Conservation (phyloP, 2,329 filamentous ascomycete species). For the Magnaporthales sp. region DNA sequence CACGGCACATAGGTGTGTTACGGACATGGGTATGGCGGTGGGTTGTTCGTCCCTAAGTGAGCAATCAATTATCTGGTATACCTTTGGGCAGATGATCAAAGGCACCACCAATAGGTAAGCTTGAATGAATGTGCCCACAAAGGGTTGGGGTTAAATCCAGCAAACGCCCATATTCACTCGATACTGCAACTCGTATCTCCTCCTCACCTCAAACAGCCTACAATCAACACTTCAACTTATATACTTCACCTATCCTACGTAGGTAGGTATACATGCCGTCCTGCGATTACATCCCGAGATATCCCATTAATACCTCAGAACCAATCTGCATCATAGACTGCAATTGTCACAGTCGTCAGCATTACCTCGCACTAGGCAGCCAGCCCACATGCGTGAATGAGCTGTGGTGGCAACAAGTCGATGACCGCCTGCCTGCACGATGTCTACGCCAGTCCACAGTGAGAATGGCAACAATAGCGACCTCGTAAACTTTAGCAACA, state of each 20-base stretch:
- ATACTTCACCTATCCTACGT: neutral
- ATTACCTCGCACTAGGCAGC: too few species aligned
- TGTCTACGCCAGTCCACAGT: neutral
- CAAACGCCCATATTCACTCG: neutral
- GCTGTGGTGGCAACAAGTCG: too few species aligned
- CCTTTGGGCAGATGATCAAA: neutral
- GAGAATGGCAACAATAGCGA: neutral
- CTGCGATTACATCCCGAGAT: too few species aligned
- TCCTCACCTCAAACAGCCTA: neutral
- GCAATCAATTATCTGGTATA: neutral
- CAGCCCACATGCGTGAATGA: too few species aligned
- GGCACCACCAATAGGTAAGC: neutral
- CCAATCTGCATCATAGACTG: too few species aligned
- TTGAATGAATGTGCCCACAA: neutral
- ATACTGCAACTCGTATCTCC: neutral
- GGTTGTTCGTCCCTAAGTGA: neutral
- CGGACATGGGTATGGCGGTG: neutral
- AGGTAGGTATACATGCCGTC: neutral
- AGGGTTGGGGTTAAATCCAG: neutral
- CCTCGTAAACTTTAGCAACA: constrained; percentile 7
- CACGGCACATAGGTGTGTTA: neutral
- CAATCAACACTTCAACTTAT: neutral
- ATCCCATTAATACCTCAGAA: too few species aligned
- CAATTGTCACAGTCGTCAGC: too few species aligned
- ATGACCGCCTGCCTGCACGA: neutral